Conservation (phyloP, 2,329 filamentous ascomycete species). For the Cercospora beticola region DNA sequence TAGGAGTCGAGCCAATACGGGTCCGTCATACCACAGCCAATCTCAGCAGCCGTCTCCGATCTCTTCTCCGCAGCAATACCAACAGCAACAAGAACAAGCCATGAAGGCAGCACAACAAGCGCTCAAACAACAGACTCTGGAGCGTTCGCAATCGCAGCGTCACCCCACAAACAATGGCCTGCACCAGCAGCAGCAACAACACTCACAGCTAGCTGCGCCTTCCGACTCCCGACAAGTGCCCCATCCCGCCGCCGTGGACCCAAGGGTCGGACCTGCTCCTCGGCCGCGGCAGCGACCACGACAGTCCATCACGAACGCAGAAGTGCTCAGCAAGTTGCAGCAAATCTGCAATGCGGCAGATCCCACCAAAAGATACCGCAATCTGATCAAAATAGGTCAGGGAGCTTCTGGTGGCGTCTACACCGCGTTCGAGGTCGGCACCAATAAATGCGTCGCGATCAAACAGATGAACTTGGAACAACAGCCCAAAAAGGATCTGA, state of each 20-base stretch:
- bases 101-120: conserved; percentile 77
- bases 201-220: conserved; percentile 45
- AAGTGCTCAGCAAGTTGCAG: conserved; percentile 79
- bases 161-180: conserved; percentile 48
- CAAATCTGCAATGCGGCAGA: conserved; percentile 89
- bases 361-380: conserved; percentile 81
- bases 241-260: conserved; percentile 45
- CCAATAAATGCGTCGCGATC: conserved; percentile 89
- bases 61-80: conserved; percentile 48
- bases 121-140: conserved; percentile 64
- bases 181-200: conserved; percentile 49
- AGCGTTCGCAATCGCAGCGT: conserved; percentile 64
- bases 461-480: conserved; percentile 99
- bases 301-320: conserved; percentile 67
- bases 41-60: conserved; percentile 46
- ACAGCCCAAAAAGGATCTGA: conserved; percentile 97
- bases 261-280: conserved; percentile 55
- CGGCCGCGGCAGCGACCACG: conserved; percentile 75
- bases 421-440: conserved; percentile 80
- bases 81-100: conserved; percentile 81
- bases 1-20: conserved; percentile 48
- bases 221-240: conserved; percentile 26
- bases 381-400: conserved; percentile 92
- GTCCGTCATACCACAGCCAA: conserved; percentile 42
- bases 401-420: conserved; percentile 95